These are phyloP conservation scores for Selenicereus undatus DNA, from an alignment of 148 eudicot genomes.

Conservation along the genomic window DNA sequence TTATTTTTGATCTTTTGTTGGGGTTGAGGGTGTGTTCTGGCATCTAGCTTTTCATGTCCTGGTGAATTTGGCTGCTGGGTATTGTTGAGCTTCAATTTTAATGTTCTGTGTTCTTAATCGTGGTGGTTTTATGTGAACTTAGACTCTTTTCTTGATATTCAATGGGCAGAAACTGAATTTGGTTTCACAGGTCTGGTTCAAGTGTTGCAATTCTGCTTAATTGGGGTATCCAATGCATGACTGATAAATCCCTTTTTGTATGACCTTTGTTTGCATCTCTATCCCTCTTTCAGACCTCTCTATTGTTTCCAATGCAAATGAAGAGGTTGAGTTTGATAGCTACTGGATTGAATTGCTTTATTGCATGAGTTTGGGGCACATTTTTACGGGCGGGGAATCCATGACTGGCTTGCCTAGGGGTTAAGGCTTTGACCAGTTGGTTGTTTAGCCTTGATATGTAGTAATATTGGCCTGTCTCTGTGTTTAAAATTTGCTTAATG, in stretches of 20 bases:
- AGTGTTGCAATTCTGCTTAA: neutral
- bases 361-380: neutral
- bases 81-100: constrained; percentile 7
- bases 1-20: neutral
- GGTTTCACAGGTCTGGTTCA: neutral
- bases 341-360: no score
- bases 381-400: neutral
- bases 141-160: no score
- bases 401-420: neutral
- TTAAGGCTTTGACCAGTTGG: neutral
- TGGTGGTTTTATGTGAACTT: neutral
- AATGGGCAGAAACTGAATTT: neutral
- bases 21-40: neutral
- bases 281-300: no score
- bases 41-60: constrained; percentile 1
- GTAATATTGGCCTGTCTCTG: neutral
- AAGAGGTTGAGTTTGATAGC: no score
- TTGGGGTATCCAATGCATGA: no score
- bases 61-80: constrained; percentile 13
- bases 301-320: no score
- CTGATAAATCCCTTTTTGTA: no score
- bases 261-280: no score
- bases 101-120: neutral
- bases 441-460: neutral
- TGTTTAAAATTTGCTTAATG: neutral